phyloP scores from a whole-genome alignment of 140 eudicot species.

The Anethum foeniculum region DNA sequence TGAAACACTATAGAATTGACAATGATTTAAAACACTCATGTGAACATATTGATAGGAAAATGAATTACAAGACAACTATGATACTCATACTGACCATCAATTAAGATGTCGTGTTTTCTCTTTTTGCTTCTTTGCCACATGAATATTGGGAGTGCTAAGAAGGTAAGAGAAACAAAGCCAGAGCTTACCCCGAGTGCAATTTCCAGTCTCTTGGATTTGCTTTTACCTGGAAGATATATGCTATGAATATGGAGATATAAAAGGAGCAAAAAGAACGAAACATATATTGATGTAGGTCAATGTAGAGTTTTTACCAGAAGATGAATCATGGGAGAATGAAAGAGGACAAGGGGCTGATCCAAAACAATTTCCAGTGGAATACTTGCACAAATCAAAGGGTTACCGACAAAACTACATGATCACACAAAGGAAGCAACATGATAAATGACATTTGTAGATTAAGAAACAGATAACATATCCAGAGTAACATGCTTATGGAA shows the following conservation, averaged over 20 bases:
- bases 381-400: conserved; percentile 71
- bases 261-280: background rate
- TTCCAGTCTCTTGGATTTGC: conserved; percentile 53
- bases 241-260: background rate
- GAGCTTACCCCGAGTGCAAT: conserved; percentile 75
- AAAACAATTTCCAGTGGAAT: conserved; percentile 51
- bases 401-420: conserved; percentile 50
- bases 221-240: background rate
- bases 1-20: too few species aligned
- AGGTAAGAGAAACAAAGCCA: conserved; percentile 34
- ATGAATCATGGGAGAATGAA: conserved; percentile 47
- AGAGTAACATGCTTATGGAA: background rate
- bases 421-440: background rate
- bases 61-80: background rate
- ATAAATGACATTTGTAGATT: background rate
- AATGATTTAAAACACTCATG: background rate
- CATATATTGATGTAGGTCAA: background rate
- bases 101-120: conserved; percentile 41
- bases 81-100: conserved; percentile 35
- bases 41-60: background rate
- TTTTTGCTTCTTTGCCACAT: conserved; percentile 41
- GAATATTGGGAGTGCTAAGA: conserved; percentile 31
- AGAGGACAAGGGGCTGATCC: conserved; percentile 65
- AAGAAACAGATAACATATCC: background rate
- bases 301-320: conserved; percentile 35